These are phyloP conservation scores for Aspergillus steynii DNA, from an alignment of 495 filamentous ascomycete species.

Conservation along the genomic window DNA sequence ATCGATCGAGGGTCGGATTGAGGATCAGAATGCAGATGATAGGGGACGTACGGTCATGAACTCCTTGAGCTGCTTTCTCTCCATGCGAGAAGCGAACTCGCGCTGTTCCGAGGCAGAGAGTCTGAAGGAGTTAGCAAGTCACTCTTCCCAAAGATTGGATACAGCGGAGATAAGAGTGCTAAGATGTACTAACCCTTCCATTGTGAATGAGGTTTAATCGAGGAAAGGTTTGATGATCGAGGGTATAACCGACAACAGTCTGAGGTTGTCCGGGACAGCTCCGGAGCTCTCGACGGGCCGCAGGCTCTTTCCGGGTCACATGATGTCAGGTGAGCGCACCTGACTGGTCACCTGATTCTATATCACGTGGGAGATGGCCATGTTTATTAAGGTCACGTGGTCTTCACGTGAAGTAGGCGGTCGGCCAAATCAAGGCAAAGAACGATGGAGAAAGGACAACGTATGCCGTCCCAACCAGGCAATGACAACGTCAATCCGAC, in stretches of 20 bases:
- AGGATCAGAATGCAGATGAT: background rate
- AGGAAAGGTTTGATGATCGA: constrained; percentile 10
- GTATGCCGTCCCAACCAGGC: constrained; percentile 4
- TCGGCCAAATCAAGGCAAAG: no score
- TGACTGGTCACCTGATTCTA: constrained; percentile 17
- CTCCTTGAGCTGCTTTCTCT: constrained; percentile 96
- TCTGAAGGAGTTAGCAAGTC: constrained; percentile 26
- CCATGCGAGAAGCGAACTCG: constrained; percentile 88
- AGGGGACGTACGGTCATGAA: constrained; percentile 80
- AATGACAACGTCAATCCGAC: constrained; percentile 1
- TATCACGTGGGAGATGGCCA: background rate
- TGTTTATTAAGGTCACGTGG: constrained; percentile 4
- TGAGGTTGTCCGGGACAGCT: constrained; percentile 13
- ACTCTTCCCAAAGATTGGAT: background rate
- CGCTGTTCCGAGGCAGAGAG: constrained; percentile 83
- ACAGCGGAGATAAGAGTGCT: background rate
- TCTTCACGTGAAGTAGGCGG: background rate
- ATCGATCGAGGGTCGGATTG: background rate
- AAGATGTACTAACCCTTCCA: constrained; percentile 44
- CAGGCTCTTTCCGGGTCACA: constrained; percentile 27
- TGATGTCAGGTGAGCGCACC: constrained; percentile 16
- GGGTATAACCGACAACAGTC: constrained; percentile 9
- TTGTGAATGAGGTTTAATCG: constrained; percentile 25
- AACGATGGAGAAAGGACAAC: constrained; percentile 1
- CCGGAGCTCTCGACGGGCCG: constrained; percentile 34